Conservation (phyloP, 2,329 filamentous ascomycete species). For the Beauveria sp. region DNA sequence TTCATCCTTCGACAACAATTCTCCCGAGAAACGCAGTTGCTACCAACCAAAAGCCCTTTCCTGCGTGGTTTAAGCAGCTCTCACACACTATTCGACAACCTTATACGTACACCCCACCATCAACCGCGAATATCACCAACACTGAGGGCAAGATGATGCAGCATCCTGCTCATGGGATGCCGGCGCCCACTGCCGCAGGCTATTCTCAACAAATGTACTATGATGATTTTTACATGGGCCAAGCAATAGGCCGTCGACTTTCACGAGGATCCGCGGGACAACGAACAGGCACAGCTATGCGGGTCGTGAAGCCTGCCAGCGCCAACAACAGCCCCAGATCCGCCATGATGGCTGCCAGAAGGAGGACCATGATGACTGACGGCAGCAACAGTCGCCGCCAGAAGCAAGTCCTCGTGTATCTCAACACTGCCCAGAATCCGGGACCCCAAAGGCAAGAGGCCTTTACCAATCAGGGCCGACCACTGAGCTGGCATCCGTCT, state of each 20-base stretch:
- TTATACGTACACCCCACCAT: slow-evolving; percentile 7
- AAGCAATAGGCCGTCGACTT: slow-evolving; percentile 40
- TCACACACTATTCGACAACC: neutral
- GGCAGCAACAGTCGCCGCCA: slow-evolving; percentile 35
- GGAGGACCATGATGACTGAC: slow-evolving; percentile 51
- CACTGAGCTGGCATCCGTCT: slow-evolving; percentile 70
- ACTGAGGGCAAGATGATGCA: slow-evolving; percentile 10
- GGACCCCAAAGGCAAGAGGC: slow-evolving; percentile 12
- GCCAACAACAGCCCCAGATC: slow-evolving; percentile 61
- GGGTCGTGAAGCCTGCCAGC: slow-evolving; percentile 58
- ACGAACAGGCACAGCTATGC: slow-evolving; percentile 43
- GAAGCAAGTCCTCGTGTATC: slow-evolving; percentile 39
- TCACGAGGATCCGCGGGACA: slow-evolving; percentile 44
- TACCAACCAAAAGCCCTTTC: neutral
- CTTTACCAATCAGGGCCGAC: slow-evolving; percentile 38
- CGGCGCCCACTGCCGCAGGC: neutral
- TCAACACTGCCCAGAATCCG: slow-evolving; percentile 17
- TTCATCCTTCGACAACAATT: neutral
- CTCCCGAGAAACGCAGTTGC: neutral
- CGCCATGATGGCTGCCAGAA: slow-evolving; percentile 38
- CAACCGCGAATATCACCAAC: slow-evolving; percentile 2
- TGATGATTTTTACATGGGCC: slow-evolving; percentile 44
- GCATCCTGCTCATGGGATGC: slow-evolving; percentile 11
- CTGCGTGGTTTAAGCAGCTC: neutral
- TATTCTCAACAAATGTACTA: slow-evolving; percentile 29